These are phyloP conservation scores for Magnolia kwangsiensis DNA, from an alignment of 164 flowering plant species.

Conservation along the genomic window DNA sequence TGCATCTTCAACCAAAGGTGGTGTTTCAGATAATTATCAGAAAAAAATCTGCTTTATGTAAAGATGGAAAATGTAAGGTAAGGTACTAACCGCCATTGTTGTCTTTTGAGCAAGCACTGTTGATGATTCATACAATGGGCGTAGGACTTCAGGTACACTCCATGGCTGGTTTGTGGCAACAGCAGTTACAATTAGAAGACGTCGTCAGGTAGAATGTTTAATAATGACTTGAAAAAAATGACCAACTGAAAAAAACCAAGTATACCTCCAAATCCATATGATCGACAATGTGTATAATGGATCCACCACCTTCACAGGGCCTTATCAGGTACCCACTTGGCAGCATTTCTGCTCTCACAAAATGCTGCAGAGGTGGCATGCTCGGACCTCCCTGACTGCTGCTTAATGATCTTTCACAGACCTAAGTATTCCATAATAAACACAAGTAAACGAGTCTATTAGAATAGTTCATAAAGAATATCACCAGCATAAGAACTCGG, in stretches of 20 bases:
- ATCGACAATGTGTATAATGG: constrained; percentile 92
- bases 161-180: constrained; percentile 47
- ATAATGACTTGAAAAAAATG: background rate
- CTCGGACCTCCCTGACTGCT: constrained; percentile 82
- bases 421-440: constrained; percentile 29
- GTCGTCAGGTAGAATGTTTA: background rate
- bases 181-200: background rate
- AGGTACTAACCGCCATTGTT: constrained; percentile 68
- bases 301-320: constrained; percentile 99
- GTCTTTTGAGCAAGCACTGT: constrained; percentile 83
- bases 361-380: constrained; percentile 83
- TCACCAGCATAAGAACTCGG: background rate
- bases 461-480: background rate
- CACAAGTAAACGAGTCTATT: background rate
- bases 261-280: constrained; percentile 91
- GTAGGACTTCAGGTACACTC: constrained; percentile 95
- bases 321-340: constrained; percentile 96
- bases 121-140: constrained; percentile 94
- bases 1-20: too few relatives aligned
- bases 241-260: background rate
- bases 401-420: constrained; percentile 94
- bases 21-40: too few relatives aligned
- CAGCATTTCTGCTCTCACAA: constrained; percentile 93
- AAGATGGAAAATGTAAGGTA: background rate
- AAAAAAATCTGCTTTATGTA: background rate